These are phyloP conservation scores for Leucosporidium yakuticum DNA, from an alignment of 768 basidiomycete genomes.

Conservation along the genomic window DNA sequence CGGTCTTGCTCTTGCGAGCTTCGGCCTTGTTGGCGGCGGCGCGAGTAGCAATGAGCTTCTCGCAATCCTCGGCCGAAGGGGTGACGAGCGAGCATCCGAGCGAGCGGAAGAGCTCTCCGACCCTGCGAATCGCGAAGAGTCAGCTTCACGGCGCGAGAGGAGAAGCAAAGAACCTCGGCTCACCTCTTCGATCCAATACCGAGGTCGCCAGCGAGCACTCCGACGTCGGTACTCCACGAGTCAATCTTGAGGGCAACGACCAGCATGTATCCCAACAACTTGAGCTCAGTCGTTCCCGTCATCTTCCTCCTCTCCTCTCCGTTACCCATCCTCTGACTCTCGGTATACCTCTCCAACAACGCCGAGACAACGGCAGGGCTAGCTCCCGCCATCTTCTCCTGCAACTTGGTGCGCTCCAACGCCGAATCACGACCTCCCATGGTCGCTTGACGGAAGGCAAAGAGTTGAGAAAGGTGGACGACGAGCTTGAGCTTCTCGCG, in stretches of 20 bases:
- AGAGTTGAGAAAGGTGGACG: slow-evolving; percentile 74
- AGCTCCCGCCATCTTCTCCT: slow-evolving; percentile 54
- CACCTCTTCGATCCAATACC: slow-evolving; percentile 61
- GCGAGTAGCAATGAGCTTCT: slow-evolving; percentile 61
- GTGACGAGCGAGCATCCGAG: slow-evolving; percentile 50
- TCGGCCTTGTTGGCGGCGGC: slow-evolving; percentile 43
- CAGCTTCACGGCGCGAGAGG: not conserved
- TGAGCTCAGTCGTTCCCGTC: slow-evolving; percentile 66
- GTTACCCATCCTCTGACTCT: slow-evolving; percentile 43
- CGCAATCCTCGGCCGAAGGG: slow-evolving; percentile 54
- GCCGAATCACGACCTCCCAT: slow-evolving; percentile 39
- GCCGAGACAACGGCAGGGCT: slow-evolving; percentile 66
- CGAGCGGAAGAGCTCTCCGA: slow-evolving; percentile 66
- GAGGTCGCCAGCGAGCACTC: slow-evolving; percentile 65
- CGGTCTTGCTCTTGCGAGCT: slow-evolving; percentile 58
- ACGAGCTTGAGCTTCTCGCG: slow-evolving; percentile 53
- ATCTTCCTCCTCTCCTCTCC: slow-evolving; percentile 46
- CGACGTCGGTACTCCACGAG: slow-evolving; percentile 64
- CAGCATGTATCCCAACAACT: slow-evolving; percentile 70
- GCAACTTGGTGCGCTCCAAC: slow-evolving; percentile 50
- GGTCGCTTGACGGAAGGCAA: slow-evolving; percentile 58
- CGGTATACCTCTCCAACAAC: slow-evolving; percentile 71
- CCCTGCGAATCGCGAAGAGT: slow-evolving; percentile 44
- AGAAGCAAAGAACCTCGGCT: slow-evolving; percentile 41
- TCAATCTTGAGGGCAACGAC: slow-evolving; percentile 74